Evolutionary conservation across 768 basidiomycete genomes (phyloP).

Genomic region (Royoungia palumana): DNA sequence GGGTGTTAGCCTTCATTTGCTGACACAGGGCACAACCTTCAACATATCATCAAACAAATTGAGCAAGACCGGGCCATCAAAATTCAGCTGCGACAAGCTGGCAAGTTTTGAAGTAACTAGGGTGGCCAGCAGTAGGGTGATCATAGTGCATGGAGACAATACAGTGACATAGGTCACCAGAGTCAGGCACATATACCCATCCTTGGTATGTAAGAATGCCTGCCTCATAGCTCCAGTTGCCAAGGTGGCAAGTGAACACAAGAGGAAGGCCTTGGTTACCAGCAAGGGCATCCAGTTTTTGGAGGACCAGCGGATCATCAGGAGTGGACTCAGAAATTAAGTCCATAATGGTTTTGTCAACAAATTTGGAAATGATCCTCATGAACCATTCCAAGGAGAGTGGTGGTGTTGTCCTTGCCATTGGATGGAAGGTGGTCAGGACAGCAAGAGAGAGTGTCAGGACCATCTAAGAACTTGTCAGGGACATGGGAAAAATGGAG

Average conservation of each 20-base stretch:
- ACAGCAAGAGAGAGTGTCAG: background rate
- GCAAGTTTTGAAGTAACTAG: background rate
- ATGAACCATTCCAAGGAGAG: background rate
- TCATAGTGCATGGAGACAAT: background rate
- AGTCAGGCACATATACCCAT: background rate
- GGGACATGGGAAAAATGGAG: background rate
- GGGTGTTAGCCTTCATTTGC: slow-evolving; percentile 1
- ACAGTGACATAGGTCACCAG: background rate
- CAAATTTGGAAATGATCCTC: background rate
- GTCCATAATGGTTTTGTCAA: background rate
- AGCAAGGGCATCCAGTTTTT: background rate
- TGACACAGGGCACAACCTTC: background rate
- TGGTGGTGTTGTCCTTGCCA: background rate
- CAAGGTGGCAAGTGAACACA: background rate
- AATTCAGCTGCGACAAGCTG: background rate
- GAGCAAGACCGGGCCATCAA: slow-evolving; percentile 1
- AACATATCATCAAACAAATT: background rate
- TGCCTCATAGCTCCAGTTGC: background rate
- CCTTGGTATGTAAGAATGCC: background rate
- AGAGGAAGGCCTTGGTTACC: background rate
- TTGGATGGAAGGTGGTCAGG: background rate
- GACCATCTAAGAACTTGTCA: background rate
- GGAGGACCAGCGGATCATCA: no score
- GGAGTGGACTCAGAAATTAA: background rate
- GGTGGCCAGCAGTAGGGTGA: background rate